Evolutionary conservation across 176 grass and related monocot genomes (phyloP), one percentile per base, ranked within the genome.

Genomic region (Bonia amplexicaulis): DNA sequence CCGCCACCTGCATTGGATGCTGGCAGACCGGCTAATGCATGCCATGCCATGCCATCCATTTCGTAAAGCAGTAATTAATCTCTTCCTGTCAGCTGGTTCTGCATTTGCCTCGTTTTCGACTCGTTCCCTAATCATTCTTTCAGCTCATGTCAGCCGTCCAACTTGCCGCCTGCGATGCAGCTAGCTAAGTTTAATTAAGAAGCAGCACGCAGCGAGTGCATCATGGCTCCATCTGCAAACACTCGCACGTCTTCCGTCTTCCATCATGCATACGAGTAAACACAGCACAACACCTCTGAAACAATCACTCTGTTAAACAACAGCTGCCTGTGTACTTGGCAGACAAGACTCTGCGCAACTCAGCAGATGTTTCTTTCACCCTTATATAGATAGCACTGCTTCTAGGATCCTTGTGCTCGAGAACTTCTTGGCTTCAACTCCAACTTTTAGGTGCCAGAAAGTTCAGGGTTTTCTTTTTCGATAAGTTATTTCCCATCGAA

Each of bases 381-480:
- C 29, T 25, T 26, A 37, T 37, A 37, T 0, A 13, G 51, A 22
- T 15, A 48, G 3, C 66, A 44, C 10, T 59, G 25, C 39, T 25
- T 47, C 64, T 12, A 70, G 40, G 55, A 62, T 41, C 71, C 13
- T 31, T 65, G 35, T 35, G 23, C 71, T 82, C 15, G 69, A 75
- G 26, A 59, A 25, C 78, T 46, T 20, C 85, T 88, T 78, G 44
- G 39, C 80, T 88, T 88, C 5, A 40, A 78, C 80, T 72, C 45
- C 54, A 88, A 54, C 19, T 54, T 63, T 54, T 19, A 52, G 7
- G 10, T 27, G 29, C 41, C 66, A 44, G n/a, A 60, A 72, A 40
- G 70, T 51, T 64, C 45, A 63, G 45, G 81, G 35, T 37, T 26
- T 61, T 62, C 8, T 44, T 82, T 29, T 26, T 26, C 16, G 0